These are phyloP conservation scores for Pestalotiopsis sp. DNA, from an alignment of 2,329 filamentous ascomycete genomes.

Conservation along the genomic window DNA sequence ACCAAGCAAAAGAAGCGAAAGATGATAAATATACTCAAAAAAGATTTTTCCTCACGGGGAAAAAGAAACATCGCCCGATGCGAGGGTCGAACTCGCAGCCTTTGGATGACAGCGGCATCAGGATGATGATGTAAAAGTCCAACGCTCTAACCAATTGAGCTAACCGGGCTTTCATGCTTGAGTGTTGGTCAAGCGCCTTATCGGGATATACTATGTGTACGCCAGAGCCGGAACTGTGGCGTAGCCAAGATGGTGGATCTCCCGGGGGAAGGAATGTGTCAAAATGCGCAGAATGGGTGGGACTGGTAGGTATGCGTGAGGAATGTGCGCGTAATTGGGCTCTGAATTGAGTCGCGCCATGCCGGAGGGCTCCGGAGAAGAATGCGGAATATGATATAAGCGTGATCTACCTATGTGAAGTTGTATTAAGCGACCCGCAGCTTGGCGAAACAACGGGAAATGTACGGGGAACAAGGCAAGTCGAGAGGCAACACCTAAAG, in stretches of 20 bases:
- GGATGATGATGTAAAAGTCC: constrained; percentile 12
- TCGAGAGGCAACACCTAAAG: no score
- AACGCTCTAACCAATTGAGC: constrained; percentile 16
- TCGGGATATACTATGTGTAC: neutral
- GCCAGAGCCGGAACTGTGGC: neutral
- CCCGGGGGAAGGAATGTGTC: neutral
- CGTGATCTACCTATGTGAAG: neutral
- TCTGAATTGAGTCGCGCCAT: neutral
- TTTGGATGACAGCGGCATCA: constrained; percentile 9
- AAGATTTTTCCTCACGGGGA: neutral
- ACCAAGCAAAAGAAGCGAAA: no score
- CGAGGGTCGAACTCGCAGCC: constrained; percentile 15
- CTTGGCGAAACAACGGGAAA: no score
- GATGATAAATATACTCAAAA: no score
- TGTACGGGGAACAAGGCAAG: no score
- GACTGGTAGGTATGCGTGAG: neutral
- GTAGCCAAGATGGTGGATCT: neutral
- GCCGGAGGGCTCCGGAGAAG: neutral
- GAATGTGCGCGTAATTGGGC: neutral
- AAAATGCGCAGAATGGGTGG: neutral
- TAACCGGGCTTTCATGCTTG: constrained; percentile 8
- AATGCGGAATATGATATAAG: neutral
- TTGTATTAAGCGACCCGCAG: no score
- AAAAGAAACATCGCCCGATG: constrained; percentile 12
- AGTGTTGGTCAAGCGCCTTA: neutral